A percentile compares a stretch with the other conserved stretches of the same genome.
Evolutionary conservation across 2,329 filamentous ascomycete genomes (phyloP).

Genomic region (Fusarium scirpi): DNA sequence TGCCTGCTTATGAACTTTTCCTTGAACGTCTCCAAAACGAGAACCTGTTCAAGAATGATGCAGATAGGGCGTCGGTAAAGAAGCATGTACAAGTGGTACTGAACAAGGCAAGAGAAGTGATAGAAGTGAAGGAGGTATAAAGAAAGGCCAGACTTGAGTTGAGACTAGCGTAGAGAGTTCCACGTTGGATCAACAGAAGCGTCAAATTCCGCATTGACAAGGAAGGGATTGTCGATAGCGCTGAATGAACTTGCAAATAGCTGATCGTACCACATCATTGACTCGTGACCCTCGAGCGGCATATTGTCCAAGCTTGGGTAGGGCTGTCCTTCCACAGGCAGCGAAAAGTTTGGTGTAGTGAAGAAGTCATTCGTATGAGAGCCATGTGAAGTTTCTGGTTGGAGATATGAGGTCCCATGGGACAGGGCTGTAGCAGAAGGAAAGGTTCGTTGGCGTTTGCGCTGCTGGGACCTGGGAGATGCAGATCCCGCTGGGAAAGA

Average conservation of each 20-base stretch:
- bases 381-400: background rate
- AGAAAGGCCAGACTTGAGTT: background rate
- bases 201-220: slow-evolving; percentile 51
- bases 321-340: background rate
- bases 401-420: background rate
- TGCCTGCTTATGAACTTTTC: slow-evolving; percentile 45
- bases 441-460: slow-evolving; percentile 7
- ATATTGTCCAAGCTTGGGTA: slow-evolving; percentile 15
- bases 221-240: slow-evolving; percentile 51
- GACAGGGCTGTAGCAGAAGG: background rate
- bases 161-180: slow-evolving; percentile 44
- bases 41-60: slow-evolving; percentile 25
- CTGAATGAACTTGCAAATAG: slow-evolving; percentile 52
- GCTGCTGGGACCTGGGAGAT: background rate
- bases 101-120: slow-evolving; percentile 18
- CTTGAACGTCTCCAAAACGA: slow-evolving; percentile 34
- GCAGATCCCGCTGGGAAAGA: background rate
- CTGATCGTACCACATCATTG: slow-evolving; percentile 53
- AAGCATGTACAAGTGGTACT: slow-evolving; percentile 31
- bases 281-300: slow-evolving; percentile 49
- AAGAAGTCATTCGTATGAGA: background rate
- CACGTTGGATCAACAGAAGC: slow-evolving; percentile 50
- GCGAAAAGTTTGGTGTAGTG: background rate
- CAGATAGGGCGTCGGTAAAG: background rate
- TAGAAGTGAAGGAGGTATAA: slow-evolving; percentile 28